A percentile compares a stretch with the other conserved stretches of the same genome.
phyloP scores from a whole-genome alignment of 2,329 filamentous ascomycete genomes.

The Pestalotiopsis sp. region DNA sequence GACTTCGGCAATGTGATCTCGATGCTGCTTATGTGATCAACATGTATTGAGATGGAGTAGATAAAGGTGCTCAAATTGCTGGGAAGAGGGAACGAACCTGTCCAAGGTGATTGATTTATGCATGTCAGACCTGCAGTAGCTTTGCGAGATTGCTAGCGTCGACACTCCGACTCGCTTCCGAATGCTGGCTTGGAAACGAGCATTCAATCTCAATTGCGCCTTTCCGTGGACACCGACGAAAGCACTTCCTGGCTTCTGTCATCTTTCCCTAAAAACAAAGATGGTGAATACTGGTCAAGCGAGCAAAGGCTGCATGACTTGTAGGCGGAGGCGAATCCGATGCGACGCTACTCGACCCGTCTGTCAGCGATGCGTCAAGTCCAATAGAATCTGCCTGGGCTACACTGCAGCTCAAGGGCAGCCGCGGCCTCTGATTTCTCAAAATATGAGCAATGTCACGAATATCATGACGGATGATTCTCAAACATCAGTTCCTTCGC shows the following conservation, averaged over 20 bases:
- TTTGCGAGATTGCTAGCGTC: conserved; percentile 3
- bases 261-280: no score
- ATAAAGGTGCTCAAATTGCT: neutral
- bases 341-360: neutral
- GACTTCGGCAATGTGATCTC: neutral
- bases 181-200: neutral
- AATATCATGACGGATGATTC: neutral
- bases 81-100: neutral
- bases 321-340: neutral
- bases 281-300: conserved; percentile 1
- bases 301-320: neutral
- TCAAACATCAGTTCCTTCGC: neutral
- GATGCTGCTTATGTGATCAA: neutral
- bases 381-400: neutral
- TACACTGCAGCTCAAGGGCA: neutral
- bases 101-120: neutral
- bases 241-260: no score
- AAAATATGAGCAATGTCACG: neutral
- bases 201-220: neutral
- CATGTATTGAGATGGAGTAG: neutral
- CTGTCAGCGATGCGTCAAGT: neutral
- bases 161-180: no score
- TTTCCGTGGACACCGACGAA: neutral
- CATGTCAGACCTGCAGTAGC: neutral
- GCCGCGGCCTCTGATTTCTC: neutral